phyloP scores from a whole-genome alignment of 2,329 filamentous ascomycete species.

The Coniochaeta sp. region DNA sequence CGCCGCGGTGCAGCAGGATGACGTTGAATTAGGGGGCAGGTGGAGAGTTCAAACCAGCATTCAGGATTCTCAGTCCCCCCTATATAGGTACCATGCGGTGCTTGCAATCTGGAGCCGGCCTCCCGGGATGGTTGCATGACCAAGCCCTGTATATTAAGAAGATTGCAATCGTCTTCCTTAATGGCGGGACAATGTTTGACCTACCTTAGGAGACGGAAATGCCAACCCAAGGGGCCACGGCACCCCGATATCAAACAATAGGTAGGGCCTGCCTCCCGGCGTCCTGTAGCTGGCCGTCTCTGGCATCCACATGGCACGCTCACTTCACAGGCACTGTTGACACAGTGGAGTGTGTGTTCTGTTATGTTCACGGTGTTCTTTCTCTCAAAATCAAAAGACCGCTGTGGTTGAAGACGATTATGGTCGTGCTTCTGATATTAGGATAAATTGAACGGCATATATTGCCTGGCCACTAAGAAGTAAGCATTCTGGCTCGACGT shows the following conservation, averaged over 20 bases:
- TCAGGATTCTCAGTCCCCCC: not conserved
- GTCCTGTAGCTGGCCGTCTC: not conserved
- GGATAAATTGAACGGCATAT: conserved; percentile 11
- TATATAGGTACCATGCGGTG: not conserved
- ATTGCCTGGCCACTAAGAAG: conserved; percentile 1
- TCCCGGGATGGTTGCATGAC: not conserved
- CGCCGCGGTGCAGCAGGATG: not conserved
- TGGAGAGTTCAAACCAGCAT: not conserved
- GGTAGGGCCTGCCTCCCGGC: not conserved
- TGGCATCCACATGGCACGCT: not conserved
- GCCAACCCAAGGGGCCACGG: no score
- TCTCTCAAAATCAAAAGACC: not conserved
- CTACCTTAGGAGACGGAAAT: not conserved
- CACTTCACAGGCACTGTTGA: not conserved
- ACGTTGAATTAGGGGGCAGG: not conserved
- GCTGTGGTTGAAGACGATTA: not conserved
- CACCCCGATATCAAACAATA: no score
- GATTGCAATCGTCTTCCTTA: not conserved
- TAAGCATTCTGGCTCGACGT: not conserved
- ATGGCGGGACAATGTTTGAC: not conserved
- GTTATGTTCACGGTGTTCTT: not conserved
- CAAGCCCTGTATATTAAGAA: conserved; percentile 7
- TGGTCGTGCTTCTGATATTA: conserved; percentile 5
- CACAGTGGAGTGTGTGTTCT: not conserved
- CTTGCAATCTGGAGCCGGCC: not conserved